Percentiles rank a stretch among this genome's conserved stretches.
These are phyloP conservation scores for Trichoderma oligosporum DNA, from an alignment of 2,329 filamentous ascomycete species.

Conservation along the genomic window DNA sequence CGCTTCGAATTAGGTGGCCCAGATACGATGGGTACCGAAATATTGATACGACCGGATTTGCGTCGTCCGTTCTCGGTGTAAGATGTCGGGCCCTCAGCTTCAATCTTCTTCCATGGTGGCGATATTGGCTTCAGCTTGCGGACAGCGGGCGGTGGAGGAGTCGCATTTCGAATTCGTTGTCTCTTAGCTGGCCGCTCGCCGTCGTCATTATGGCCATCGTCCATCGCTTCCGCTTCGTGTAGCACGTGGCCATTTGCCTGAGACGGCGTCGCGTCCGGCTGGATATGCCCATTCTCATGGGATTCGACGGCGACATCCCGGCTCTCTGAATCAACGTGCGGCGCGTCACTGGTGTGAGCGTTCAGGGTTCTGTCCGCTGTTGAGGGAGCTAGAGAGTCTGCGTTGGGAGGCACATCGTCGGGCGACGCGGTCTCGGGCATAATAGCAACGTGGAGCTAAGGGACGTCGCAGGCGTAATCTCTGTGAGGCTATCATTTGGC, in stretches of 20 bases:
- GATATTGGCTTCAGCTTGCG: slow-evolving; percentile 56
- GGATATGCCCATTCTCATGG: slow-evolving; percentile 22
- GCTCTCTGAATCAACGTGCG: slow-evolving; percentile 21
- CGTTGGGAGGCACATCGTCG: slow-evolving; percentile 38
- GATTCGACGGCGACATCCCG: slow-evolving; percentile 19
- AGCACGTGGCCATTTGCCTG: slow-evolving; percentile 31
- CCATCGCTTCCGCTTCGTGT: slow-evolving; percentile 11
- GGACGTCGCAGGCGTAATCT: slow-evolving; percentile 49
- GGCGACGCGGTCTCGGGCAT: slow-evolving; percentile 61
- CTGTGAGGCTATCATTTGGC: slow-evolving; percentile 57
- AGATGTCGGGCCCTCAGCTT: slow-evolving; percentile 81
- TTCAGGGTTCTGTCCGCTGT: slow-evolving; percentile 1
- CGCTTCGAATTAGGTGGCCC: slow-evolving; percentile 49
- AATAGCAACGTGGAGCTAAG: slow-evolving; percentile 43
- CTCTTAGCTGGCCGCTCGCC: slow-evolving; percentile 60
- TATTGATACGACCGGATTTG: slow-evolving; percentile 65
- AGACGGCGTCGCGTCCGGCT: slow-evolving; percentile 25
- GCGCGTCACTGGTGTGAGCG: slow-evolving; percentile 22
- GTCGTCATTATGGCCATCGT: slow-evolving; percentile 26
- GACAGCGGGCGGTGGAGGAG: slow-evolving; percentile 38
- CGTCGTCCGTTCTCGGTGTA: slow-evolving; percentile 71
- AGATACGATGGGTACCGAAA: slow-evolving; percentile 49
- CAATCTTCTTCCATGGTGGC: slow-evolving; percentile 88
- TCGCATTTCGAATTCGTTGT: slow-evolving; percentile 54
- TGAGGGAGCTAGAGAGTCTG: slow-evolving; percentile 26